phyloP scores from a whole-genome alignment of 805 yeast genomes.

The Candida berthetii region DNA sequence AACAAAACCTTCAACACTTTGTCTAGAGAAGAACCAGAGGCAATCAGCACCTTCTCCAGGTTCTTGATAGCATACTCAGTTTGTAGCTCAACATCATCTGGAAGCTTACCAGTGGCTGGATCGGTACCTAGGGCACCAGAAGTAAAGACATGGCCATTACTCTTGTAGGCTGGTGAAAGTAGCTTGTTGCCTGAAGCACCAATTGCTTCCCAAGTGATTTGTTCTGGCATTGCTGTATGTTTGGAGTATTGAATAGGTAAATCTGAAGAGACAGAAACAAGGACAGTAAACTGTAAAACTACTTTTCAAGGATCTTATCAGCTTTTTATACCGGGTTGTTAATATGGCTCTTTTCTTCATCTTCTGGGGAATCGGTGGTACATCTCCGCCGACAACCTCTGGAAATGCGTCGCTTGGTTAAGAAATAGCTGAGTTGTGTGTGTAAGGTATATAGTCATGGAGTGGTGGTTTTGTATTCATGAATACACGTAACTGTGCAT shows the following conservation, averaged over 20 bases:
- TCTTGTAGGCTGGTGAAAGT: slow-evolving; percentile 34
- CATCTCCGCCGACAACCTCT: no score
- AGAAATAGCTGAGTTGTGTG: no score
- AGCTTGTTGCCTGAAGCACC: slow-evolving; percentile 22
- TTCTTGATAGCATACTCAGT: slow-evolving; percentile 36
- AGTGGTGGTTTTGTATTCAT: no score
- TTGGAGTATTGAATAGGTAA: background rate
- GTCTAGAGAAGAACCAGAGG: slow-evolving; percentile 39
- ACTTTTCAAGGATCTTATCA: no score
- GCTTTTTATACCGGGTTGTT: no score
- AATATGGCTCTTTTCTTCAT: no score
- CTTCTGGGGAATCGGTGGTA: no score
- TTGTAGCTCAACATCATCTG: slow-evolving; percentile 38
- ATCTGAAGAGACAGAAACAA: background rate
- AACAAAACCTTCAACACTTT: slow-evolving; percentile 43
- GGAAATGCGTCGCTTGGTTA: no score
- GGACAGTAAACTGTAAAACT: no score
- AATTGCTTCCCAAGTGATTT: slow-evolving; percentile 29
- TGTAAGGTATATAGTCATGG: no score
- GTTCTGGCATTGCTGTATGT: slow-evolving; percentile 16
- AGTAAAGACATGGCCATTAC: slow-evolving; percentile 38
- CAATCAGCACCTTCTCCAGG: slow-evolving; percentile 33
- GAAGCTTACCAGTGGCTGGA: slow-evolving; percentile 31
- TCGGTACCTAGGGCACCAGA: slow-evolving; percentile 43
- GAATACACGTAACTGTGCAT: no score